Percentiles rank a stretch among this genome's conserved stretches.
phyloP scores from a whole-genome alignment of 257 asterid species.

The Rhazya stricta region DNA sequence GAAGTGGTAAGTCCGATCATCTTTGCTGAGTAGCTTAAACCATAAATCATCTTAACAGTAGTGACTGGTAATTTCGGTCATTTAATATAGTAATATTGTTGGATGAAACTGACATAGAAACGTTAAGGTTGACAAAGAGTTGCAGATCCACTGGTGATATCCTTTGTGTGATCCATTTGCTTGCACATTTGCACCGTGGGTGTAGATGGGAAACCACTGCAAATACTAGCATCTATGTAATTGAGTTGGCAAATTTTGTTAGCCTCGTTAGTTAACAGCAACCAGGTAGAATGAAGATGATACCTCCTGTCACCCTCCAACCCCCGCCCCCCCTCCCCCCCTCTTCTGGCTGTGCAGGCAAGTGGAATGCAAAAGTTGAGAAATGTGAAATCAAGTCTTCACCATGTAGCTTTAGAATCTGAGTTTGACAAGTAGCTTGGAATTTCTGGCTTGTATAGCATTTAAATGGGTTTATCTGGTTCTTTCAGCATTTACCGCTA shows the following conservation, averaged over 20 bases:
- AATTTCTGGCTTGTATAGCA: not conserved
- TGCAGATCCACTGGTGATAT: not conserved
- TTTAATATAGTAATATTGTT: not conserved
- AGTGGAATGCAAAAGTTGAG: not conserved
- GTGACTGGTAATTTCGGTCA: not conserved
- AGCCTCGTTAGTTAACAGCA: not conserved
- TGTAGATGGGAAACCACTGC: not conserved
- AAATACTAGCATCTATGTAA: not conserved
- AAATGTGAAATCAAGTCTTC: not conserved
- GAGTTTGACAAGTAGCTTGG: not conserved
- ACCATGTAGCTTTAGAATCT: not conserved
- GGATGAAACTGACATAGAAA: no score
- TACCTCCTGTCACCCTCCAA: no score
- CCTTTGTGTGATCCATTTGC: not conserved
- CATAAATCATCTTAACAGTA: not conserved
- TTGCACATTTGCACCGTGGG: not conserved
- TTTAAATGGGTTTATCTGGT: constrained; percentile 1
- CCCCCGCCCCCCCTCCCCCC: not conserved
- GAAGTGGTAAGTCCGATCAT: not conserved
- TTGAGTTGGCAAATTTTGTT: not conserved
- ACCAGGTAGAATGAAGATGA: not conserved
- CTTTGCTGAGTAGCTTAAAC: not conserved
- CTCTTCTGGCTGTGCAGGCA: no score
- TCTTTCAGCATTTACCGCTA: constrained; percentile 30
- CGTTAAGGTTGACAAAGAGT: not conserved